Base-by-base conservation (phyloP, 306 rosid species). In the Chamaecrista fasciculata region DNA sequence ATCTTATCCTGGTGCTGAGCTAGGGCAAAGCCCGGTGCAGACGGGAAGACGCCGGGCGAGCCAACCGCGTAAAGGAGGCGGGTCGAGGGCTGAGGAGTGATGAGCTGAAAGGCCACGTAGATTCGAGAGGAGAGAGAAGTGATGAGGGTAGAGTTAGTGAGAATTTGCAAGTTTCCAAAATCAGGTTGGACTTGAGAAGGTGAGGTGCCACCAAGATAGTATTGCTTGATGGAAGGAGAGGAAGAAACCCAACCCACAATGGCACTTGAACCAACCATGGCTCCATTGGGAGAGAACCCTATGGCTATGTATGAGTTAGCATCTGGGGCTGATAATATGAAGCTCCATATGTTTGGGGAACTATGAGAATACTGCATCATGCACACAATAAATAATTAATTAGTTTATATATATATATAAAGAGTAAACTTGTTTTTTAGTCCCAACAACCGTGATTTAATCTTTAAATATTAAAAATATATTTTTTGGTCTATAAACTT, bases 211-310 rank as follows among this genome's bases (percentile, higher is more conserved):
- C 83, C 77, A 56, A 87, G 76, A 72, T 76, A 82, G 28, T 87
- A 90, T 43, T 71, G 88, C 23, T 76, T 87, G 49, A 84, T 64
- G 18, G 85, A 85, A 46, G 83, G 80, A 67, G 2, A 57, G 16
- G 92, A 56, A 36, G 80, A 60, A 0, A 86, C 43, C 96, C 96
- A 90, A 7, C 96, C 96, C 51, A 90, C 95, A 31, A 90, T 58
- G 58, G 96, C 95, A 79, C 95, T 90, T 31, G 96, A 79, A 4
- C 94, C 91, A 11, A 82, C 81, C 96, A 90, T 90, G 18, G 23
- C 70, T 16, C 96, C 96, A 50, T 56, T 72, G 15, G 78, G 79
- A 33, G 96, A 87, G 82, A 90, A 90, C 6, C 95, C 96, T 18
- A 90, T 85, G 48, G 90, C 85, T 55, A 87, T 78, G 63, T 76